Base-by-base conservation (phyloP, 768 basidiomycete species). In the Rhodotorula babjevae region DNA sequence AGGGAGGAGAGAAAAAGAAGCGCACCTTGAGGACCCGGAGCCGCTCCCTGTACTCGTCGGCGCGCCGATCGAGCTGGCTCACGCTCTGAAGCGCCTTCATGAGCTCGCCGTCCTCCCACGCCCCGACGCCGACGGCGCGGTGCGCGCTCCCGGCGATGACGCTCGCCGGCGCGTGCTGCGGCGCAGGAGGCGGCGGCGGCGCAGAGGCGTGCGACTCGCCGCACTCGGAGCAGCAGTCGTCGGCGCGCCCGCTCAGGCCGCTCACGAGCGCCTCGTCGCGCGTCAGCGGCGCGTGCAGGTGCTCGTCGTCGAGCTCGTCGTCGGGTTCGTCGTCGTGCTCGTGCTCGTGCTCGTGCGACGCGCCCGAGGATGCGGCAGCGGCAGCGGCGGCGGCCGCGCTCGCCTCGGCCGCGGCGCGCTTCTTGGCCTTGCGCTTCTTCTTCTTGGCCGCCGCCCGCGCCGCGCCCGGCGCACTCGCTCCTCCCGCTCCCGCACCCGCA, bases 21-120 rank as follows among this genome's bases (percentile, higher is more conserved):
- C 68, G 62, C 27, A 72, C 71, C 63, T 72, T 72, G 58, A 72
- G 67, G 11, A 72, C 64, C 52, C 67, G 61, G n/a, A 72, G 50
- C 52, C 71, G 27, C 53, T 72, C 71, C 33, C 71, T 47, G 63
- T 72, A 72, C 63, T 72, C 71, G 57, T 72, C 71, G 8, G 71
- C 71, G 3, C 71, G 50, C 9, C 67, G 67, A 27, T 72, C 71
- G n/a, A 72, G 46, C 67, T 68, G 47, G 23, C 67, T 68, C 1
- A 72, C 71, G 40, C 63, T 65, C 47, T 72, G 67, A 40, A 72
- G 50, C 40, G 71, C 71, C 44, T 72, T 72, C 63, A 72, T 65
- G 29, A 69, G 40, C 36, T 73, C 68, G n/a, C 65, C 57, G 57
- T 73, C 68, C 42, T 73, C 68, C 58, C 57, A 40, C 10, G 31